phyloP scores from a whole-genome alignment of 108 stramenopile genomes.

The Nannochloropsis salina region DNA sequence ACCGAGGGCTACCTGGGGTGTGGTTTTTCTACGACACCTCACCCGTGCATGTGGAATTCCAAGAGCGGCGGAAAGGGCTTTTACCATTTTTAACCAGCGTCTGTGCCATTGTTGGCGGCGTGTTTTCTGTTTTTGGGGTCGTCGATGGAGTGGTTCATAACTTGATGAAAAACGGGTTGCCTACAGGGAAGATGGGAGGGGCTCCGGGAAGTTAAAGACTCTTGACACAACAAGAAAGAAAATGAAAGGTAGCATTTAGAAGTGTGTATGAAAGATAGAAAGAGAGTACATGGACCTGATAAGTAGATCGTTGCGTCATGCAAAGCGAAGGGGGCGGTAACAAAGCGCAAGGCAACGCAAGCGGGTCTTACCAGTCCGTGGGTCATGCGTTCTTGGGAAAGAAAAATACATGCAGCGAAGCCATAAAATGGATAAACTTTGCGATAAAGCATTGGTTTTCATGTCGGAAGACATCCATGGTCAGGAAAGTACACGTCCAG shows the following conservation, averaged over 20 bases:
- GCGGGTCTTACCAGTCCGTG: too few species aligned
- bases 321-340: too few species aligned
- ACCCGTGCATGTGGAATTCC: conserved; percentile 81
- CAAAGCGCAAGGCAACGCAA: too few species aligned
- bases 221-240: too few species aligned
- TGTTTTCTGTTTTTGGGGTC: conserved; percentile 43
- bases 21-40: conserved; percentile 95
- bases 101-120: conserved; percentile 56
- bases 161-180: neutral
- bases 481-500: too few species aligned
- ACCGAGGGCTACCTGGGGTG: conserved; percentile 83
- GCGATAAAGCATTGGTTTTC: too few species aligned
- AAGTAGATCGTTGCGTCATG: too few species aligned
- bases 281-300: too few species aligned
- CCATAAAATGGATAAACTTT: too few species aligned
- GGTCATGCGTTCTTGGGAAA: too few species aligned
- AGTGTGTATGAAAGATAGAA: neutral
- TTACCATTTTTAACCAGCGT: conserved; percentile 48
- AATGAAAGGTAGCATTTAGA: neutral
- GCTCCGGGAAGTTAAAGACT: neutral
- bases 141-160: conserved; percentile 28
- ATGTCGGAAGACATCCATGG: too few species aligned
- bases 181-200: neutral
- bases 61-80: conserved; percentile 75
- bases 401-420: too few species aligned